Evolutionary conservation across 1,284 basidiomycete species (phyloP), one percentile per base, ranked within the genome.

Genomic region (Fomitopsis schrenkii): DNA sequence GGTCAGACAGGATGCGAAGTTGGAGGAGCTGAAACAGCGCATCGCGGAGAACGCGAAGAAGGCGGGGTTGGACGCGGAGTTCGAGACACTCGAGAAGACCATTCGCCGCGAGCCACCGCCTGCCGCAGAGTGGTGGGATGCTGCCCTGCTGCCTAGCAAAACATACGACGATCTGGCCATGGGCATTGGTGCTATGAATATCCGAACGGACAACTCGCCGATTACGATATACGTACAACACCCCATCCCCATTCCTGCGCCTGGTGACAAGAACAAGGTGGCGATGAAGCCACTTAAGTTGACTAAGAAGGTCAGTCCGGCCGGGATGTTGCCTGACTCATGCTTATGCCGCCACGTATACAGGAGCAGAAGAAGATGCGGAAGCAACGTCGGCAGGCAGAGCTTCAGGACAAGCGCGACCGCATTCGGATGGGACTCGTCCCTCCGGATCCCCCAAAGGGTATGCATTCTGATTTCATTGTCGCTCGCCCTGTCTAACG

Each of bases 331-430:
- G 58, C 1, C 54, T 62, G 28, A 30, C 15, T 1, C 19, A n/a
- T 63, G 44, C 59, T 69, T 8, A 70, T 52, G 17, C 15, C 40
- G 28, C 14, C 22, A 38, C 53, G 45, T 66, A 9, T 71, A 56
- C 66, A 92, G 85, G 97, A 99, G 74, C 90, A 93, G 82, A 97
- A 97, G 86, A 99, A 99, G 83, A 91, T 98, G 87, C 80, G 97
- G 63, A 90, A 94, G 72, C 87, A 96, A 72, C 83, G 93, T 55
- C 84, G 97, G 41, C 89, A 93, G 67, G 93, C 91, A 12, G 95
- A 96, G 70, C 76, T 97, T 63, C 91, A 97, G 76, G 97, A 99
- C 75, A 96, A 97, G 75, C 87, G 94, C 63, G 97, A 99, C 73
- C 83, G 95, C 33, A 92, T 97, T 70, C 88, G 94, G 67, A 98